Base-by-base conservation (phyloP, 352 stramenopile species). In the Pythium phragmitis region DNA sequence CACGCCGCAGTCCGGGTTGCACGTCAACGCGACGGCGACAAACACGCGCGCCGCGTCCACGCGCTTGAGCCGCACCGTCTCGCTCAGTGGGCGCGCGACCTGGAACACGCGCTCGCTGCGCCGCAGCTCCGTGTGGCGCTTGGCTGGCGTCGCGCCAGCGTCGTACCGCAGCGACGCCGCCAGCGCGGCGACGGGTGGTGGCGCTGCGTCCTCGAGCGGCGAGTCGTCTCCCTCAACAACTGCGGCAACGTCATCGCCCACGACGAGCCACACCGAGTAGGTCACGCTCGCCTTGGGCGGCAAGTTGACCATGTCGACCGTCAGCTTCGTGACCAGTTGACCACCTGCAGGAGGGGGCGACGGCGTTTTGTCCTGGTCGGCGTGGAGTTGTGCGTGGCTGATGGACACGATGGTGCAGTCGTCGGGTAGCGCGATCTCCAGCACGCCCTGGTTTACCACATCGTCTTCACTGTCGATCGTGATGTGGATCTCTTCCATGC, bases 391-490 rank as follows among this genome's bases (percentile, higher is more conserved):
- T 7, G 62, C 30, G 4, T 59, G 53, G 11, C 34, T 60, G 12
- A 60, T 42, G 2, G 39, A 53, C 17, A 57, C 41, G 33, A 19
- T 26, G 0, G 14, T 41, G 65, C 63, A 67, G n/a, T 54, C 26
- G 14, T 65, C 65, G 5, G 75, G 67, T 7, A 80, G 46, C 16
- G 73, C 61, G 33, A 93, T 39, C 54, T 89, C 74, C 13, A 91
- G 63, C 21, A 75, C 65, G 19, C 85, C 82, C 39, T 85, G 63
- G 0, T 54, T 26, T 4, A 91, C 64, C 4, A 46, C 66, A 49
- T 91, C 82, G 19, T 82, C 63, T 5, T 85, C 70, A 1, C 77
- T 68, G 21, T 77, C 55, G 17, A 94, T 73, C 4, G 48, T 67
- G 17, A 94, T 69, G 12, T 36, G 11, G 42, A 91, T 57, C 23